Conservation (phyloP, 192 early-diverging fungal species). For the Umbelopsis sp. region DNA sequence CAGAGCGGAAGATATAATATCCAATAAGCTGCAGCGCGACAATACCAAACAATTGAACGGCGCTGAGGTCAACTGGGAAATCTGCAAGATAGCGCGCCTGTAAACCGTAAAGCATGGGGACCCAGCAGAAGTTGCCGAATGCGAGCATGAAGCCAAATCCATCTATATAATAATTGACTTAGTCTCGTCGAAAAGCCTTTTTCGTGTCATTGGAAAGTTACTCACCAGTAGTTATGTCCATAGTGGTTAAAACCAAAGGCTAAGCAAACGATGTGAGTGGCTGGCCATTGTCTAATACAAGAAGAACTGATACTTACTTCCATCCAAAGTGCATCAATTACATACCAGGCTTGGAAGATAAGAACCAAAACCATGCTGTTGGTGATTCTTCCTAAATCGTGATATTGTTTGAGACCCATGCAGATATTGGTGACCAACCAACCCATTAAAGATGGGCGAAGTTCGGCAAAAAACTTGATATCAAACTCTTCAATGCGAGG, state of each 20-base stretch:
- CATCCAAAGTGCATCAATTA: slow-evolving; percentile 82
- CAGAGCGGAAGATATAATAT: slow-evolving; percentile 84
- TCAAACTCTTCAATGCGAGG: slow-evolving; percentile 84
- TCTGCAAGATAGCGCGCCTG: slow-evolving; percentile 87
- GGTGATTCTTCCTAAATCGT: slow-evolving; percentile 64
- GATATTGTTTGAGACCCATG: slow-evolving; percentile 79
- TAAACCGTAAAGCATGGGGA: slow-evolving; percentile 87
- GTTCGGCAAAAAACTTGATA: slow-evolving; percentile 93
- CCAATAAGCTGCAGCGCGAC: slow-evolving; percentile 65
- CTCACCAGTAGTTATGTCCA: slow-evolving; percentile 87
- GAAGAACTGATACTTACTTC: slow-evolving; percentile 41
- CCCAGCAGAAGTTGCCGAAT: slow-evolving; percentile 85
- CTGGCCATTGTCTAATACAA: not conserved
- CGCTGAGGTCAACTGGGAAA: slow-evolving; percentile 65
- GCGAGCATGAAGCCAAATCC: slow-evolving; percentile 93
- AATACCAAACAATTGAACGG: slow-evolving; percentile 43
- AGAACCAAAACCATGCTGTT: slow-evolving; percentile 79
- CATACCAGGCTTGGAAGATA: slow-evolving; percentile 81
- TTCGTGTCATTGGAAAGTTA: not conserved
- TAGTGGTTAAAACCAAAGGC: slow-evolving; percentile 87
- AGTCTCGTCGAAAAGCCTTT: not conserved
- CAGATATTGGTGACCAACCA: slow-evolving; percentile 84
- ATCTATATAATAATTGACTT: slow-evolving; percentile 47
- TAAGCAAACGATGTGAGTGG: slow-evolving; percentile 35
- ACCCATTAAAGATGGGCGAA: slow-evolving; percentile 91